Conservation (phyloP, 371 early-diverging fungal species). For the Mucor plumbeus region DNA sequence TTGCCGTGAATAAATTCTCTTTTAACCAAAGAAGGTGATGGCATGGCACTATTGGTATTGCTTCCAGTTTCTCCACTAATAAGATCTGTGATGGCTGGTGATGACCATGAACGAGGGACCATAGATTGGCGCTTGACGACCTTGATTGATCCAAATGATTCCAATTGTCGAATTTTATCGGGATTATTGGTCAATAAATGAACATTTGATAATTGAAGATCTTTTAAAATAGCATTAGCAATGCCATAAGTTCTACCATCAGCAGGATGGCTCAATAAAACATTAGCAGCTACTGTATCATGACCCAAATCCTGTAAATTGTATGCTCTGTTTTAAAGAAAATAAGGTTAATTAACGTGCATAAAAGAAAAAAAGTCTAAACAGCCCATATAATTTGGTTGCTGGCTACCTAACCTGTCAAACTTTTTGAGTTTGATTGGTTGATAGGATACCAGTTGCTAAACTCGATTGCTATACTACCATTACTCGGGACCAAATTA, state of each 20-base stretch:
- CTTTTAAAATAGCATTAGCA: conserved; percentile 89
- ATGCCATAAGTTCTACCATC: conserved; percentile 93
- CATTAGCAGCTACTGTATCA: conserved; percentile 94
- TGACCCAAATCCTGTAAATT: conserved; percentile 95
- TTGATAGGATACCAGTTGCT: too few species aligned
- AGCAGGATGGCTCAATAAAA: conserved; percentile 86
- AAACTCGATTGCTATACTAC: too few species aligned
- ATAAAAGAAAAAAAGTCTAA: neutral
- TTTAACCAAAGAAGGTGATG: conserved; percentile 20
- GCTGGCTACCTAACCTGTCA: neutral
- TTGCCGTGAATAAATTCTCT: conserved; percentile 8
- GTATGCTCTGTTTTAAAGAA: conserved; percentile 76
- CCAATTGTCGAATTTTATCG: conserved; percentile 86
- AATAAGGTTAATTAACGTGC: neutral
- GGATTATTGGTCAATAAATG: conserved; percentile 95
- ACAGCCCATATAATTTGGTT: neutral
- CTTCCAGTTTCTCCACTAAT: conserved; percentile 16
- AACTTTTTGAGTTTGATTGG: neutral
- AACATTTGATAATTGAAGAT: conserved; percentile 70
- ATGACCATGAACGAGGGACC: conserved; percentile 84
- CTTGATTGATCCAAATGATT: conserved; percentile 67
- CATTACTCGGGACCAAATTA: too few species aligned
- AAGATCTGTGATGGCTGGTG: conserved; percentile 23
- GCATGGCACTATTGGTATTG: conserved; percentile 29
- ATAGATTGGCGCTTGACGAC: conserved; percentile 87